Evolutionary conservation across 23 red algal genomes (phyloP).

Genomic region (Porphyridium purpureum): DNA sequence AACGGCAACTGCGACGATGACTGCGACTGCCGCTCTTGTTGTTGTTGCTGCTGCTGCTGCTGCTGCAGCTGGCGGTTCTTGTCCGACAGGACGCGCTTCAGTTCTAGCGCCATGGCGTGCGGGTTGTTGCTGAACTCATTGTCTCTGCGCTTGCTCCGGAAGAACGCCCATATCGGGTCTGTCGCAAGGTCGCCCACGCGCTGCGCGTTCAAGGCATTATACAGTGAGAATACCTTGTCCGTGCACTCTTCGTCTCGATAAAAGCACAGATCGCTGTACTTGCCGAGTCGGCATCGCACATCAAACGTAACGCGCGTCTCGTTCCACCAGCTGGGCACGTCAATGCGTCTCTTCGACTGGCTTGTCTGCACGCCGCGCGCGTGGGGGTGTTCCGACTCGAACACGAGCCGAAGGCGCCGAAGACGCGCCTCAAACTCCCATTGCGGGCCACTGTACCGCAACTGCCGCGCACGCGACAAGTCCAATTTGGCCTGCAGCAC

Average conservation of each 20-base stretch:
- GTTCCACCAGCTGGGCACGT: not conserved
- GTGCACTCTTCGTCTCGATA: not conserved
- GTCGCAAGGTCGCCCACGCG: too few relatives aligned
- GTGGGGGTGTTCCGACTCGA: slow-evolving; percentile 1
- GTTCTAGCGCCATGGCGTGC: too few relatives aligned
- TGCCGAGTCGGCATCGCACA: not conserved
- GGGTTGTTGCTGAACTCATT: too few relatives aligned
- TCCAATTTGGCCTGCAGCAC: not conserved
- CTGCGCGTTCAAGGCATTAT: too few relatives aligned
- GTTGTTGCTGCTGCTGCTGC: not conserved
- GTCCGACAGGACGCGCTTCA: too few relatives aligned
- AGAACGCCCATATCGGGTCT: too few relatives aligned
- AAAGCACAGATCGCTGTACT: slow-evolving; percentile 1
- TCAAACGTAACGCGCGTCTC: not conserved
- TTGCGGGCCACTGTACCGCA: too few relatives aligned
- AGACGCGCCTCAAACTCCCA: not conserved
- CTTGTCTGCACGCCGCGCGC: not conserved
- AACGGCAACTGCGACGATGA: too few relatives aligned
- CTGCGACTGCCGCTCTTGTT: too few relatives aligned
- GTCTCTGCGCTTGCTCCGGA: too few relatives aligned
- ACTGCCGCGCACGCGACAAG: too few relatives aligned
- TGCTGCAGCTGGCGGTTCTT: not conserved
- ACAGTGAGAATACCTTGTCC: not conserved
- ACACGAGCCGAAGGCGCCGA: not conserved
- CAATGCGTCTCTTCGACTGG: not conserved